Evolutionary conservation across 2,329 filamentous ascomycete species (phyloP).

Genomic region (Fusarium sacchari): DNA sequence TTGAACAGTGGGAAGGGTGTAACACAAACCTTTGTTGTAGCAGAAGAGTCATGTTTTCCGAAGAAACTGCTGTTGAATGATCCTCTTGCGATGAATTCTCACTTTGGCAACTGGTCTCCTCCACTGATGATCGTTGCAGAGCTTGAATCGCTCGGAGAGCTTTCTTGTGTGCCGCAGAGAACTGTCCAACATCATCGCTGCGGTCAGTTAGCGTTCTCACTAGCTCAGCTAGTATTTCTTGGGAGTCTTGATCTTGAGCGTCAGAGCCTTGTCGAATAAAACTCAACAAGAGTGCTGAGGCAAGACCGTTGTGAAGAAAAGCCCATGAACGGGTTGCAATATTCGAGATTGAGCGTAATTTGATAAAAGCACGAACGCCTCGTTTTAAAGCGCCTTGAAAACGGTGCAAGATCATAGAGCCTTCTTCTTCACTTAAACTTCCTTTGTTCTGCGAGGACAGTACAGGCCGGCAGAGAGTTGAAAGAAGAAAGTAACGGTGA

Average conservation of each 20-base stretch:
- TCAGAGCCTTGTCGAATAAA: slow-evolving; percentile 15
- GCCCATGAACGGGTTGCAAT: slow-evolving; percentile 35
- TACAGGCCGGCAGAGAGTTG: slow-evolving; percentile 22
- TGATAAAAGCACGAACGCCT: slow-evolving; percentile 22
- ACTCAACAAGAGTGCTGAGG: slow-evolving; percentile 28
- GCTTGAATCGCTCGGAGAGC: slow-evolving; percentile 21
- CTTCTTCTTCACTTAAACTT: background rate
- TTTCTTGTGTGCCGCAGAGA: slow-evolving; percentile 28
- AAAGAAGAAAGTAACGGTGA: slow-evolving; percentile 23
- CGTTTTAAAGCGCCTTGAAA: slow-evolving; percentile 13
- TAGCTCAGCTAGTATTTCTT: slow-evolving; percentile 27
- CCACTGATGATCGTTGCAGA: slow-evolving; percentile 5
- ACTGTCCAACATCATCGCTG: slow-evolving; percentile 1
- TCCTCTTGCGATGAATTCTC: background rate
- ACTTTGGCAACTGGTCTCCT: background rate
- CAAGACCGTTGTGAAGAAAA: slow-evolving; percentile 33
- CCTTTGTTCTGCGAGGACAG: background rate
- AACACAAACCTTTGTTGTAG: background rate
- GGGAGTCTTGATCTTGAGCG: background rate
- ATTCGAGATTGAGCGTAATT: slow-evolving; percentile 15
- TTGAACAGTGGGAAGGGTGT: too few species aligned
- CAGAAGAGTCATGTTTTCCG: background rate
- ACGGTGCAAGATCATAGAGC: background rate
- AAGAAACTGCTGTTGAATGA: too few species aligned
- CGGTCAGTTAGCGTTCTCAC: slow-evolving; percentile 14